A percentile compares a stretch with the other conserved stretches of the same genome.
These are phyloP conservation scores for Lentinula sp. DNA, from an alignment of 768 basidiomycete genomes.

Conservation along the genomic window DNA sequence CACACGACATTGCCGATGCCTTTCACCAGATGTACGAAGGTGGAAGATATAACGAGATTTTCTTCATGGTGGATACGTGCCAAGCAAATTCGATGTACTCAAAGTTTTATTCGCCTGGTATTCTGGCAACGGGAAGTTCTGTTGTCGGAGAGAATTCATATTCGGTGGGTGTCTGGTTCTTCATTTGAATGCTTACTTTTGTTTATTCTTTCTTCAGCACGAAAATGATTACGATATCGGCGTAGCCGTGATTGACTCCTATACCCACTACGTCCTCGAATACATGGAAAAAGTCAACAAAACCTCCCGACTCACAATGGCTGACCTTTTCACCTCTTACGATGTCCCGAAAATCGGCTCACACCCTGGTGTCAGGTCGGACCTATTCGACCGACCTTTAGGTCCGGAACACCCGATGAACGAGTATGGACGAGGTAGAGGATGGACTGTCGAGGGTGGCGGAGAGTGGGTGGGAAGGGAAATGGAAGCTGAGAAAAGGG, in stretches of 20 bases:
- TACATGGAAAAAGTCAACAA: slow-evolving; percentile 93
- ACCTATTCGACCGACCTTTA: slow-evolving; percentile 70
- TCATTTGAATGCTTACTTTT: not conserved
- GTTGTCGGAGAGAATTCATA: slow-evolving; percentile 85
- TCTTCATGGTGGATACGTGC: slow-evolving; percentile 98
- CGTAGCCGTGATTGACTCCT: slow-evolving; percentile 92
- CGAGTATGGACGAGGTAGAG: not conserved
- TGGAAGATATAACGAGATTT: slow-evolving; percentile 89
- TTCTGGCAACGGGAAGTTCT: slow-evolving; percentile 87
- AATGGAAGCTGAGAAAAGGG: not conserved
- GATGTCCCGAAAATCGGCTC: slow-evolving; percentile 73
- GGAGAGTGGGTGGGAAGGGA: slow-evolving; percentile 6
- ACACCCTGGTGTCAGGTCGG: slow-evolving; percentile 82
- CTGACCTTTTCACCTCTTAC: slow-evolving; percentile 80
- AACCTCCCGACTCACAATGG: slow-evolving; percentile 73
- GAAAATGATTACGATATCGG: slow-evolving; percentile 93
- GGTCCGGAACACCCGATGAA: slow-evolving; percentile 15
- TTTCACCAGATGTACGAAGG: slow-evolving; percentile 99
- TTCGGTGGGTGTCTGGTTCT: slow-evolving; percentile 38
- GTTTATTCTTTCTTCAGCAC: slow-evolving; percentile 44
- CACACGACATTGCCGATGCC: slow-evolving; percentile 96
- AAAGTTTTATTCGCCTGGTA: slow-evolving; percentile 89
- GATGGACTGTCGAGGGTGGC: not conserved
- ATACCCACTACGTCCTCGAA: slow-evolving; percentile 86
- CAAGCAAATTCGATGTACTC: slow-evolving; percentile 96